Base-by-base conservation (phyloP, 345 rosid genomes). In the Citrus sp. region DNA sequence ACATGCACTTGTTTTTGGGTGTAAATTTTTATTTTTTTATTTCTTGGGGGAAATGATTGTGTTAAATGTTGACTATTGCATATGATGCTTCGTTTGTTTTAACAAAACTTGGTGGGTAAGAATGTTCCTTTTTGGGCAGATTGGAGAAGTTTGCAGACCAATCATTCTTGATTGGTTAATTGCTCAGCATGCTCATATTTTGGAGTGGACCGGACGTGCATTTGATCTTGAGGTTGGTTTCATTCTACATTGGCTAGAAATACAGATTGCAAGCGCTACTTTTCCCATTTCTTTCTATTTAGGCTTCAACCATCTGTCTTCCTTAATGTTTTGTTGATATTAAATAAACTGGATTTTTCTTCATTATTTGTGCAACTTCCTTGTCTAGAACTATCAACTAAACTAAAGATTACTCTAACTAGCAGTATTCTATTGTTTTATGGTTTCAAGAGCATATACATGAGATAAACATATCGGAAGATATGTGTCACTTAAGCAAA, bases 151-250 rank as follows among this genome's bases (percentile, higher is more conserved):
- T 82, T 88, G 92, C 25, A 86, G 83, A 73, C 94, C 98, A 32
- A 83, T 93, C 63, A 90, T 95, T 90, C 90, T 93, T 84, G 98
- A 95, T 86, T 95, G 99, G 99, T 89, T 91, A 78, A 95, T 95
- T 78, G 89, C 95, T 75, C 97, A 92, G 87, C 98, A 95, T 84
- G 83, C 87, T 80, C 97, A 88, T 84, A 92, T 93, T 66, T 82
- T 93, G 90, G 97, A 93, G 80, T 95, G 99, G 99, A 91, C 93
- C 72, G 89, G 90, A 72, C 90, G 99, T 75, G 96, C 94, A 68
- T 88, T 91, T 82, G 97, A 95, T 82, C 89, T 93, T 86, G 99
- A 95, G 97, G 98, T 93, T 80, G 79, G 84, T 77, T 77, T 60
- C 21, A 70, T 72, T 77, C 19, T 80, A 30, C 13, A 63, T 61